These are phyloP conservation scores for Hirschioporus abietinus DNA, from an alignment of 768 basidiomycete species.

Conservation along the genomic window DNA sequence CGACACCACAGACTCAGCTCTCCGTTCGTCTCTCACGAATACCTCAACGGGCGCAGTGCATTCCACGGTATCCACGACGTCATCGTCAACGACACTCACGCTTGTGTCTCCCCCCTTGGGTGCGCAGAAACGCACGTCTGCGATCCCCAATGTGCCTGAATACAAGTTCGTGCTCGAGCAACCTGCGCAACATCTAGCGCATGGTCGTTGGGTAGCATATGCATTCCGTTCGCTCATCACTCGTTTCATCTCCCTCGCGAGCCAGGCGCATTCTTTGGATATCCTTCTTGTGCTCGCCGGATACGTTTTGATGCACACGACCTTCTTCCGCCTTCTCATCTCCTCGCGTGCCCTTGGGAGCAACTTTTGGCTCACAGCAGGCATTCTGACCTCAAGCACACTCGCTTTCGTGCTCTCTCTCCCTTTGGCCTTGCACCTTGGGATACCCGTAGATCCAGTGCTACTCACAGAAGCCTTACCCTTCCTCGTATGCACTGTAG, in stretches of 20 bases:
- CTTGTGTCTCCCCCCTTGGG: constrained; percentile 44
- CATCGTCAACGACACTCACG: constrained; percentile 41
- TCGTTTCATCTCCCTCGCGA: constrained; percentile 83
- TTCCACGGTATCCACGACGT: constrained; percentile 31
- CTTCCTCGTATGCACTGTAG: constrained; percentile 95
- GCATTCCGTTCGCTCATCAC: constrained; percentile 69
- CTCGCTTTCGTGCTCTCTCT: constrained; percentile 84
- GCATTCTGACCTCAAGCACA: constrained; percentile 74
- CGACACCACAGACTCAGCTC: constrained; percentile 9
- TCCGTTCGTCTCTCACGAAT: constrained; percentile 25
- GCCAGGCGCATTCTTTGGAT: constrained; percentile 94
- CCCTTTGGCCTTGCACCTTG: constrained; percentile 61
- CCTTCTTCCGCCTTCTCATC: constrained; percentile 87
- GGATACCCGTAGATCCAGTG: constrained; percentile 88
- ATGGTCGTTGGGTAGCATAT: constrained; percentile 70
- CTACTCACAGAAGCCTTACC: constrained; percentile 93
- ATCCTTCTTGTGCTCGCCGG: constrained; percentile 92
- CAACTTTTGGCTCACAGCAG: constrained; percentile 66
- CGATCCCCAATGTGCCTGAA: constrained; percentile 6
- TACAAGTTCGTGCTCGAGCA: not conserved
- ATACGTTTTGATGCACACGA: constrained; percentile 92
- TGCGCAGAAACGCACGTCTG: constrained; percentile 26
- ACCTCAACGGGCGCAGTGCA: not conserved
- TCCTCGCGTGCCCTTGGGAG: constrained; percentile 82
- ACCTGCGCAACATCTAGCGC: constrained; percentile 13